Percentiles rank a stretch among this genome's conserved stretches.
phyloP scores from a whole-genome alignment of 108 stramenopile species.

The Heterococcus sp. region DNA sequence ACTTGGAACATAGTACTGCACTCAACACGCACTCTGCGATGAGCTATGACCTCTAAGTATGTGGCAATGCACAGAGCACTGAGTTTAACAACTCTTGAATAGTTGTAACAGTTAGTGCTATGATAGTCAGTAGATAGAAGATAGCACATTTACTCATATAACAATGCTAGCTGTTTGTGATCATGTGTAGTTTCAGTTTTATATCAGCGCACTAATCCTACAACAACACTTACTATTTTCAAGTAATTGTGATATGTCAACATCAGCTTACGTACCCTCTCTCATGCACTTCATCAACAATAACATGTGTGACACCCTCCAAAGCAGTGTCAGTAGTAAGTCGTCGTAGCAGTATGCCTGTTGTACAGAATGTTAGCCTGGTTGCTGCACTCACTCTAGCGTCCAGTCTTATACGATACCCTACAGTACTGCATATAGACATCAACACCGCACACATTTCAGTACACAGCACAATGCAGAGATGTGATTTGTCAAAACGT shows the following conservation, averaged over 20 bases:
- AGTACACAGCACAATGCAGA: slow-evolving; percentile 4
- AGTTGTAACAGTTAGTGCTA: too few relatives aligned
- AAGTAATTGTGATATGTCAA: neutral
- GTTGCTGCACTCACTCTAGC: slow-evolving; percentile 64
- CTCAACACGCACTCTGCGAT: neutral
- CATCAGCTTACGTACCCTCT: neutral
- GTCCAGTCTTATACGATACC: slow-evolving; percentile 89
- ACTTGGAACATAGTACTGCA: neutral
- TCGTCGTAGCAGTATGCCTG: slow-evolving; percentile 91
- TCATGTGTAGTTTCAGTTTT: neutral
- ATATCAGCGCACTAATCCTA: neutral
- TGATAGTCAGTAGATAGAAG: neutral
- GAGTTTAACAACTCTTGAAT: too few relatives aligned
- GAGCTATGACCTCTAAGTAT: too few relatives aligned
- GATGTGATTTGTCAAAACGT: neutral
- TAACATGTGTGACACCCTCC: slow-evolving; percentile 76
- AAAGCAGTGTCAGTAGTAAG: slow-evolving; percentile 75
- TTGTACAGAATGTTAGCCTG: slow-evolving; percentile 88
- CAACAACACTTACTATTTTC: neutral
- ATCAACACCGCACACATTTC: too few relatives aligned
- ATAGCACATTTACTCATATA: too few relatives aligned
- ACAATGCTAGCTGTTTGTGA: too few relatives aligned
- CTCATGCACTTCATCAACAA: slow-evolving; percentile 96
- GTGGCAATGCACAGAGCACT: too few relatives aligned
- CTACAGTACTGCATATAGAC: slow-evolving; percentile 41